Evolutionary conservation across 306 rosid genomes (phyloP).

Genomic region (Elaeagnus macrophylla): DNA sequence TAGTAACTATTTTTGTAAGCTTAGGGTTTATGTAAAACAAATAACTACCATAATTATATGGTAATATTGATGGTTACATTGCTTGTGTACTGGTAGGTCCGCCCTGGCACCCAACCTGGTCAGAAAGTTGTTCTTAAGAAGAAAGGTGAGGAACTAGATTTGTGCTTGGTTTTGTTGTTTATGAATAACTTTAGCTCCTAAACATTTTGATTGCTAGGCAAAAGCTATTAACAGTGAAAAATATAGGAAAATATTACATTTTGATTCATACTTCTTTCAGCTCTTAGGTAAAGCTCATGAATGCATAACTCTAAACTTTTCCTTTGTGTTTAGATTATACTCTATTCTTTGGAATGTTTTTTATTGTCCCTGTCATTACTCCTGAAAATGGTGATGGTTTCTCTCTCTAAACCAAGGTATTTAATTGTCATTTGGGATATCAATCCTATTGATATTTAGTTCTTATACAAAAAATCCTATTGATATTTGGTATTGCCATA

Average conservation of each 20-base stretch:
- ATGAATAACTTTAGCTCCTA: neutral
- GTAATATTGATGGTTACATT: neutral
- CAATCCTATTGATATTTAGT: too few relatives aligned
- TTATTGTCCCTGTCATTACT: neutral
- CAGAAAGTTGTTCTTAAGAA: constrained; percentile 87
- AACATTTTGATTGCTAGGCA: neutral
- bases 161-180: neutral
- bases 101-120: constrained; percentile 79
- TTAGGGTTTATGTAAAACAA: too few relatives aligned
- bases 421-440: too few relatives aligned
- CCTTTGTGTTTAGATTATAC: neutral
- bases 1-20: neutral
- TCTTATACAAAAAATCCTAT: too few relatives aligned
- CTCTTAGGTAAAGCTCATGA: neutral
- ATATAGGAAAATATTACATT: neutral
- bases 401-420: too few relatives aligned
- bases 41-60: neutral
- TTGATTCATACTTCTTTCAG: neutral
- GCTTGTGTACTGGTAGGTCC: constrained; percentile 48
- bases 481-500: too few relatives aligned
- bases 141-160: constrained; percentile 55
- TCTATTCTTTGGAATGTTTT: neutral
- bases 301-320: neutral
- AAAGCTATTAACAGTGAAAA: too few relatives aligned
- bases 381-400: too few relatives aligned